Conservation (phyloP, 2,329 filamentous ascomycete species). For the Penicillium oxalicum region DNA sequence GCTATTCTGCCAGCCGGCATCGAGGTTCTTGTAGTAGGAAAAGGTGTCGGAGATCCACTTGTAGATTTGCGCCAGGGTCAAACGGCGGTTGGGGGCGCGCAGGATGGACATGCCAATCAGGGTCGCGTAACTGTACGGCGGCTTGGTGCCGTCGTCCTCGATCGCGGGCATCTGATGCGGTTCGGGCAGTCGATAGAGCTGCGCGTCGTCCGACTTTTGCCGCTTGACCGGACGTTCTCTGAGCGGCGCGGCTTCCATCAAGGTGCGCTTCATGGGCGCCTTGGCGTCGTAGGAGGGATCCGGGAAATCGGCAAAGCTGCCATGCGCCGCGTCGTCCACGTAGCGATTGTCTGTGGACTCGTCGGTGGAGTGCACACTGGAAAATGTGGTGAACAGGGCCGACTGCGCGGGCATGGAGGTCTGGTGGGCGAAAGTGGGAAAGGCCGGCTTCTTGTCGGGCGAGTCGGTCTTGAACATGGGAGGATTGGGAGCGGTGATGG, state of each 20-base stretch:
- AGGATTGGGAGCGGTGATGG: constrained; percentile 47
- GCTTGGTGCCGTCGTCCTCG: constrained; percentile 81
- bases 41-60: constrained; percentile 98
- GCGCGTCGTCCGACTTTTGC: constrained; percentile 53
- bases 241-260: constrained; percentile 68
- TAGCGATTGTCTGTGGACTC: constrained; percentile 45
- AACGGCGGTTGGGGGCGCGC: constrained; percentile 70
- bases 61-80: constrained; percentile 94
- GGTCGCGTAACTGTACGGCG: constrained; percentile 85
- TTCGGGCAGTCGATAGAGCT: constrained; percentile 53
- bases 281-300: constrained; percentile 43
- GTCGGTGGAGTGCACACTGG: constrained; percentile 38
- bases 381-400: constrained; percentile 48
- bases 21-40: constrained; percentile 75
- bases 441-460: constrained; percentile 41
- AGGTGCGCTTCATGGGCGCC: constrained; percentile 50
- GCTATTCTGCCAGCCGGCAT: constrained; percentile 97
- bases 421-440: constrained; percentile 24
- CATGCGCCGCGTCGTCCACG: constrained; percentile 35
- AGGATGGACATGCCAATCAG: constrained; percentile 97
- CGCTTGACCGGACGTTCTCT: constrained; percentile 68
- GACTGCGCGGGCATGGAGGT: constrained; percentile 38
- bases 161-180: constrained; percentile 75
- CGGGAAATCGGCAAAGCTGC: constrained; percentile 44
- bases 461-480: constrained; percentile 44